Evolutionary conservation across 441 rosid species (phyloP).

Genomic region (Theobroma grandiflorum): DNA sequence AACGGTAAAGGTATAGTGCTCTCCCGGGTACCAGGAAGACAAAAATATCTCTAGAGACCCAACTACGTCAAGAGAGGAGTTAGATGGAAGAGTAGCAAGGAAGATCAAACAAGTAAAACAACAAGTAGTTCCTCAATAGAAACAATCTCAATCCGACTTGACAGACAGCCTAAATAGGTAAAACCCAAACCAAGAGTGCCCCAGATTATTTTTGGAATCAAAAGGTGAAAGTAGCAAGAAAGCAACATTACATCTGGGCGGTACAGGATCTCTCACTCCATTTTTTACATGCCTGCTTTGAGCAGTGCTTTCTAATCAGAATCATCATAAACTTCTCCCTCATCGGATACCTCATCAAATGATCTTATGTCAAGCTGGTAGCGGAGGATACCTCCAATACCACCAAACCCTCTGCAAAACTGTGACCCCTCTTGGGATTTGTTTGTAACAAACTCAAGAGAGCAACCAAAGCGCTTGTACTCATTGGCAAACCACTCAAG

Average conservation of each 20-base stretch:
- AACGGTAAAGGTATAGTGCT: not conserved
- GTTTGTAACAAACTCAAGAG: conserved; percentile 67
- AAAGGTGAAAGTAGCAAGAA: conserved; percentile 20
- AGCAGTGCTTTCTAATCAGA: conserved; percentile 43
- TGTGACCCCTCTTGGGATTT: conserved; percentile 79
- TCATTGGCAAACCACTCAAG: conserved; percentile 76
- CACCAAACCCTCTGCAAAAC: conserved; percentile 71
- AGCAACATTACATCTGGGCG: conserved; percentile 19
- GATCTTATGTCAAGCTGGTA: conserved; percentile 76
- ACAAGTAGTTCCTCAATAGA: conserved; percentile 18
- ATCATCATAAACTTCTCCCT: conserved; percentile 61
- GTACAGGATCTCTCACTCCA: not conserved
- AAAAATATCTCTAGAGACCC: not conserved
- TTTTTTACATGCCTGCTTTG: conserved; percentile 14
- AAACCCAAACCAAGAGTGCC: conserved; percentile 19
- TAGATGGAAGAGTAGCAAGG: not conserved
- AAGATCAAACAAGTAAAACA: conserved; percentile 4
- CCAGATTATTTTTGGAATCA: conserved; percentile 14
- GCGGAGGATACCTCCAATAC: conserved; percentile 69
- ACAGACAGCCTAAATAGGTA: conserved; percentile 12
- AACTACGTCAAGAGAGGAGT: not conserved
- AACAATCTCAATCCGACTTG: conserved; percentile 33
- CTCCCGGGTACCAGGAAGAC: too few species aligned
- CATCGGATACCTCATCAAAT: conserved; percentile 65
- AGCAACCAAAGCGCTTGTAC: conserved; percentile 67